Conservation (phyloP, 805 yeast genomes). For the Barnettozyma sp. region DNA sequence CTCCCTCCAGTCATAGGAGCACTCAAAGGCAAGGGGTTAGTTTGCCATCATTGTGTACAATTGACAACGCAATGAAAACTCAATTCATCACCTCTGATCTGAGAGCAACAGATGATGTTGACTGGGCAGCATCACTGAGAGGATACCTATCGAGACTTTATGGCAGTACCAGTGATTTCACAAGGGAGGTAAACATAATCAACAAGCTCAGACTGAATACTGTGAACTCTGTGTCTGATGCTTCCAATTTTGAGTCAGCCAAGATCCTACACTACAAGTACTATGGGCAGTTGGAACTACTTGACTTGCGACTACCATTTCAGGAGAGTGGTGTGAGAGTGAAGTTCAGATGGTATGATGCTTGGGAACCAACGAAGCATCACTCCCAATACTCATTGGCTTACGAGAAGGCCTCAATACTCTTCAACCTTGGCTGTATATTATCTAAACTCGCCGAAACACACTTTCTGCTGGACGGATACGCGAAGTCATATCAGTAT, state of each 20-base stretch:
- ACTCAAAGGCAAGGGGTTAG: no score
- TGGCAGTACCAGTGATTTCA: constrained; percentile 53
- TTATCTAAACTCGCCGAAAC: constrained; percentile 45
- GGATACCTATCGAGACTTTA: constrained; percentile 52
- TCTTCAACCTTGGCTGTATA: constrained; percentile 71
- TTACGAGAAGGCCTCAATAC: constrained; percentile 79
- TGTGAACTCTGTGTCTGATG: constrained; percentile 38
- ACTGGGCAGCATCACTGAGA: constrained; percentile 60
- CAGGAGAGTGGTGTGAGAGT: constrained; percentile 46
- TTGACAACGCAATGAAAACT: constrained; percentile 10
- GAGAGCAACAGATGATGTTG: constrained; percentile 47
- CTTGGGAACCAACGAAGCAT: constrained; percentile 43
- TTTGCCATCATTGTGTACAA: no score
- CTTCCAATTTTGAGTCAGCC: constrained; percentile 35
- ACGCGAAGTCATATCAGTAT: constrained; percentile 51
- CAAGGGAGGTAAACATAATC: constrained; percentile 47
- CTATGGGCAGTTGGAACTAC: constrained; percentile 73
- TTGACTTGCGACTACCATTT: constrained; percentile 71
- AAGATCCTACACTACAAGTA: constrained; percentile 57
- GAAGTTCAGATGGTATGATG: constrained; percentile 76
- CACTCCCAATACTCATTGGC: constrained; percentile 74
- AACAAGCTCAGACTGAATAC: constrained; percentile 55
- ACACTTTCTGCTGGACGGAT: constrained; percentile 31
- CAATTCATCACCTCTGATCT: constrained; percentile 21
- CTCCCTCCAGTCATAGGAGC: no score